Evolutionary conservation across 129 eudicot genomes (phyloP).

Genomic region (Chrysanthemum lavandulifolium): DNA sequence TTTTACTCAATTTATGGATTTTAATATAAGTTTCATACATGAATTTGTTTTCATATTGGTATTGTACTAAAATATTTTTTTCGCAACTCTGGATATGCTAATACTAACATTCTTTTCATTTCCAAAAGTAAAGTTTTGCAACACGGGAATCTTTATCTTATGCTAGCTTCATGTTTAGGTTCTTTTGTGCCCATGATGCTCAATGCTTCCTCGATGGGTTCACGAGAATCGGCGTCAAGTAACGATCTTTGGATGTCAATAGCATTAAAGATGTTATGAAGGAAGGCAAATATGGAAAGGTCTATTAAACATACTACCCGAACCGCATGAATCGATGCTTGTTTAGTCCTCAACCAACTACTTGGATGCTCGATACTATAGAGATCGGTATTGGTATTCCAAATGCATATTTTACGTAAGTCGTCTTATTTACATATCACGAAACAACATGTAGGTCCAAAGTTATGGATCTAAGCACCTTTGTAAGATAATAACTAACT

Average conservation of each 20-base stretch:
- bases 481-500: too few relatives aligned
- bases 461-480: too few relatives aligned
- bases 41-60: neutral
- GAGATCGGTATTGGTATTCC: conserved; percentile 80
- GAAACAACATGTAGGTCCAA: too few relatives aligned
- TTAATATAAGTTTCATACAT: too few relatives aligned
- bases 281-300: conserved; percentile 22
- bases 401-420: too few relatives aligned
- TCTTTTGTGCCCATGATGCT: neutral
- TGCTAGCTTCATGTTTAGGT: too few relatives aligned
- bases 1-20: too few relatives aligned
- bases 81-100: neutral
- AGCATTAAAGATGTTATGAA: conserved; percentile 32
- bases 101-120: neutral
- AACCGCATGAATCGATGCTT: conserved; percentile 30
- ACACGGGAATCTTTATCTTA: too few relatives aligned
- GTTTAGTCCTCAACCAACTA: conserved; percentile 54
- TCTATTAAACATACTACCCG: conserved; percentile 20
- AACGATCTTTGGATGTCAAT: conserved; percentile 35
- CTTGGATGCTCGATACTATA: conserved; percentile 77
- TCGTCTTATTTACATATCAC: too few relatives aligned
- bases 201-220: conserved; percentile 43
- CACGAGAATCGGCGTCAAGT: conserved; percentile 34
- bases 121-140: too few relatives aligned
- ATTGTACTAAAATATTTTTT: neutral